A percentile compares a stretch with the other conserved stretches of the same genome.
These are phyloP conservation scores for Lichtheimia ramosa DNA, from an alignment of 371 early-diverging fungal genomes.

Conservation along the genomic window DNA sequence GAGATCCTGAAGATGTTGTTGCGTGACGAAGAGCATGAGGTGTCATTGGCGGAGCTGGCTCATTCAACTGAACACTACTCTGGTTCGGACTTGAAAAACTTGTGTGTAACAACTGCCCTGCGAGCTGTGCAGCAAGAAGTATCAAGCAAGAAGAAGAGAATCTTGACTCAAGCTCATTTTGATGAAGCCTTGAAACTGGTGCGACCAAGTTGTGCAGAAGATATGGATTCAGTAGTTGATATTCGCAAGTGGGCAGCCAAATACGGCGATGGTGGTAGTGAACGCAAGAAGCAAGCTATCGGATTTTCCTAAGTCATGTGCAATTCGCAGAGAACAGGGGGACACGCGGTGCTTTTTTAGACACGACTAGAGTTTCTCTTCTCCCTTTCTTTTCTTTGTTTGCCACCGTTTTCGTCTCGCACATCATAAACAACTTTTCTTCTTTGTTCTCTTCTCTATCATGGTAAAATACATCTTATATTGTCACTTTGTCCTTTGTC, in stretches of 20 bases:
- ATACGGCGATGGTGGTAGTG: conserved; percentile 78
- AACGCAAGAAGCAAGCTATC: conserved; percentile 27
- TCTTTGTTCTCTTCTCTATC: neutral
- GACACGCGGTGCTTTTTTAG: conserved; percentile 5
- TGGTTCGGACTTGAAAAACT: conserved; percentile 98
- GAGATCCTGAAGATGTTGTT: conserved; percentile 83
- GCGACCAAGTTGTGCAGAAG: conserved; percentile 84
- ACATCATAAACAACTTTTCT: neutral
- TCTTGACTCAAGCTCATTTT: conserved; percentile 64
- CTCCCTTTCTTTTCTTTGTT: conserved; percentile 14
- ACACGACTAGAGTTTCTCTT: conserved; percentile 6
- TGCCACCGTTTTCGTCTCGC: neutral
- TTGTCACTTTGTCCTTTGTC: neutral
- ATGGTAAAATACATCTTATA: conserved; percentile 7
- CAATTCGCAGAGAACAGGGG: conserved; percentile 14
- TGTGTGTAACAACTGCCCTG: conserved; percentile 93
- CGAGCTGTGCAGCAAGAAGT: conserved; percentile 64
- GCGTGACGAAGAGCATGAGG: conserved; percentile 67
- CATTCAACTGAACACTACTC: conserved; percentile 78
- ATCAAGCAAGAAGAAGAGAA: conserved; percentile 19
- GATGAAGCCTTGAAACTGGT: conserved; percentile 79
- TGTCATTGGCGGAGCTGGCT: conserved; percentile 63
- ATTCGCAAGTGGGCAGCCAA: conserved; percentile 86
- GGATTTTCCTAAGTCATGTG: conserved; percentile 39
- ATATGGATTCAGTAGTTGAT: conserved; percentile 81